phyloP scores from a whole-genome alignment of 2,329 filamentous ascomycete species.

The Pseudocercospora eumusae region DNA sequence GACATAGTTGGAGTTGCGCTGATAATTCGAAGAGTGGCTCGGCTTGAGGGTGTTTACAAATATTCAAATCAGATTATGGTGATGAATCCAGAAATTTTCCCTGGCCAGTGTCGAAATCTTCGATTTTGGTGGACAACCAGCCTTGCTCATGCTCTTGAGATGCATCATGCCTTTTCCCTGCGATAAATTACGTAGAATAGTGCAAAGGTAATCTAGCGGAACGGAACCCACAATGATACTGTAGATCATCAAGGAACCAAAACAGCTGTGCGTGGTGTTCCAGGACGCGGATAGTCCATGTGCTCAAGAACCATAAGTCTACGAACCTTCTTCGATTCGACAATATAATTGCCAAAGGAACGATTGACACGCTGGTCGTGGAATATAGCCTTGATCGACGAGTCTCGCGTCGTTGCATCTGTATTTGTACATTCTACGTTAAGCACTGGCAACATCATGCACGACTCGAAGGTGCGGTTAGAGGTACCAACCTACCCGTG shows the following conservation, averaged over 20 bases:
- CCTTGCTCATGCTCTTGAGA: not conserved
- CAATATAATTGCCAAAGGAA: not conserved
- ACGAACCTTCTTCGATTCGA: not conserved
- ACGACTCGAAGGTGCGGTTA: too few relatives aligned
- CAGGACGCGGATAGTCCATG: not conserved
- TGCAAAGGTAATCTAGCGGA: not conserved
- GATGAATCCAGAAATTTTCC: not conserved
- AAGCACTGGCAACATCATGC: too few relatives aligned
- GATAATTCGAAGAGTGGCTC: constrained; percentile 18
- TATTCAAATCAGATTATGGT: not conserved
- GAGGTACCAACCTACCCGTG: not conserved
- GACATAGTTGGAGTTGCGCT: constrained; percentile 26
- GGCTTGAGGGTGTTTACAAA: not conserved
- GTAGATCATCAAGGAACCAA: not conserved
- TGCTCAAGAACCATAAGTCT: not conserved
- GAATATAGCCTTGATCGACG: not conserved
- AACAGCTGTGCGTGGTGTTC: not conserved
- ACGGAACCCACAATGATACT: not conserved
- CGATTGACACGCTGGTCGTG: not conserved
- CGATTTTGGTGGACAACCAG: not conserved
- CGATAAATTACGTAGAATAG: not conserved
- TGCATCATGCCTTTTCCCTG: not conserved
- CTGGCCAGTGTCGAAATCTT: not conserved
- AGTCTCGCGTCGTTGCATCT: not conserved
- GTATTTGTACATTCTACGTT: too few relatives aligned